Evolutionary conservation across 2,329 filamentous ascomycete genomes (phyloP), one percentile per base, ranked within the genome.

Genomic region (Colletotrichum cereale): DNA sequence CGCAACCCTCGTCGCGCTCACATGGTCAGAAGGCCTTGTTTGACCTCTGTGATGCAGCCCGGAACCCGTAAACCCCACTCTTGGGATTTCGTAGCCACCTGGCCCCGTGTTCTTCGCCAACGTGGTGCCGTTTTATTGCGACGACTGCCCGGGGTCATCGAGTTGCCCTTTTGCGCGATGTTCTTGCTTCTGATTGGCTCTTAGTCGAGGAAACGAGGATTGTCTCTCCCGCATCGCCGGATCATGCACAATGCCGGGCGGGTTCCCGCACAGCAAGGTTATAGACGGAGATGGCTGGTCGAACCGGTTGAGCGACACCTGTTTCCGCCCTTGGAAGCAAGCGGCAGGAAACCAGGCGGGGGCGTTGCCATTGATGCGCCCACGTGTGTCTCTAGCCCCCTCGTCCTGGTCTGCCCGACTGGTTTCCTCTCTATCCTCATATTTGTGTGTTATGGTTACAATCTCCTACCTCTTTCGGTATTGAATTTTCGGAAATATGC

Each of bases 121-220:
- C 29, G 4, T n/a, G 42, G 29, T 48, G 42, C 42, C 36, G 29
- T 21, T n/a, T 48, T 31, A 18, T 47, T 18, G 7, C 26, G n/a
- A n/a, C 36, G 2, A n/a, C 29, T 44, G 18, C 48, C 26, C 2
- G 21, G 58, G 48, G 40, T 26, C 5, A 6, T 18, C 11, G 26
- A 61, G 18, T 61, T 61, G 40, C 57, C 57, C 18, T 14, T 44
- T 61, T 47, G 40, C 18, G 38, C 57, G 18, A 61, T 31, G 3
- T 18, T n/a, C 36, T 47, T 14, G 10, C 2, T n/a, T 29, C 40
- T 47, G 24, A 61, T 47, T 44, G 40, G 40, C 26, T 34, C 26
- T n/a, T 8, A 6, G 5, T 16, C 38, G 26, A 36, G 24, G 36
- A 29, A 29, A 18, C 57, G 40, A 5, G 12, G 10, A 48, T 24